Percentiles rank a stretch among this genome's conserved stretches.
Evolutionary conservation across 805 yeast species (phyloP).

Genomic region (Kazachstania kunashirensis): DNA sequence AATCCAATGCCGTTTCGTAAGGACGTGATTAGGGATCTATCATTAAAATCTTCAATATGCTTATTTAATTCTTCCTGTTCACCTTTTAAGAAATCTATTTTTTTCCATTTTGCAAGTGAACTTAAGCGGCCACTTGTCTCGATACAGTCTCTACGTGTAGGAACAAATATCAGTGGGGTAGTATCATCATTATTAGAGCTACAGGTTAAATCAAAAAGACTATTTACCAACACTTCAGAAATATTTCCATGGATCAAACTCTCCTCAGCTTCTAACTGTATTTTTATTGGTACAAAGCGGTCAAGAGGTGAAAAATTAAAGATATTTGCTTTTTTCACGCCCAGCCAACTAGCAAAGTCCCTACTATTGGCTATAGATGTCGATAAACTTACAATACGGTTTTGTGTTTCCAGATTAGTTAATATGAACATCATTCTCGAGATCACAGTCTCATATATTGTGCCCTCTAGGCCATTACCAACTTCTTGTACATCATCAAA

Average conservation of each 20-base stretch:
- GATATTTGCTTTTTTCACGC: conserved; percentile 48
- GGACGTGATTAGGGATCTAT: conserved; percentile 35
- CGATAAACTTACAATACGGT: conserved; percentile 62
- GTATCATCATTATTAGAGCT: conserved; percentile 24
- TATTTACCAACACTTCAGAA: conserved; percentile 41
- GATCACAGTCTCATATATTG: conserved; percentile 57
- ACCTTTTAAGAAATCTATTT: conserved; percentile 32
- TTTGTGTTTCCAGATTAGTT: conserved; percentile 46
- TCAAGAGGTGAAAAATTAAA: conserved; percentile 65
- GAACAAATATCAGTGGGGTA: conserved; percentile 45
- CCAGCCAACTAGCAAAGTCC: conserved; percentile 83
- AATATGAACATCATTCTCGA: conserved; percentile 65
- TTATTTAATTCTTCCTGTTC: conserved; percentile 25
- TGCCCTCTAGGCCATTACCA: conserved; percentile 49
- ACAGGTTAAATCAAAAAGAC: conserved; percentile 37
- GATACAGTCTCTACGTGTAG: conserved; percentile 44
- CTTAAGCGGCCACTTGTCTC: conserved; percentile 42
- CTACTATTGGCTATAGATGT: conserved; percentile 63
- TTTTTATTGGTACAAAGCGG: conserved; percentile 45
- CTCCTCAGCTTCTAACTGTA: conserved; percentile 43
- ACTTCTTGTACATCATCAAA: conserved; percentile 65
- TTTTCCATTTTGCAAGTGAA: conserved; percentile 31
- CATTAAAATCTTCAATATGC: conserved; percentile 33
- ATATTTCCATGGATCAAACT: conserved; percentile 32
- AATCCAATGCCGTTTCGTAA: conserved; percentile 56